These are phyloP conservation scores for Lantana camara DNA, from an alignment of 257 asterid genomes.

Conservation along the genomic window DNA sequence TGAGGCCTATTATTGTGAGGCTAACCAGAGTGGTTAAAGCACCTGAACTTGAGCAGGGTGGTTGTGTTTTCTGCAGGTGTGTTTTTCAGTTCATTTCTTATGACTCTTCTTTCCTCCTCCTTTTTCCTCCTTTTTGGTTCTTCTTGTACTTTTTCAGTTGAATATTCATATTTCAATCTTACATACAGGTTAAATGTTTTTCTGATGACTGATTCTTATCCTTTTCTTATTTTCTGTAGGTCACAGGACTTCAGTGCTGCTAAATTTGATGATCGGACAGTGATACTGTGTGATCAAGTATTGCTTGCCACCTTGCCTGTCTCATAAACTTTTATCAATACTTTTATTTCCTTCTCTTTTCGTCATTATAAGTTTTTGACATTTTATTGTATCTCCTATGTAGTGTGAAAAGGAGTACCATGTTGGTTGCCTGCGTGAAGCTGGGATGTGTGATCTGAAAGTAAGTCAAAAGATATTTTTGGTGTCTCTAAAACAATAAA, in stretches of 20 bases:
- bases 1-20: constrained; percentile 64
- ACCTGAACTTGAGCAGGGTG: constrained; percentile 87
- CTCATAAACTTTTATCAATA: not conserved
- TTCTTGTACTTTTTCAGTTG: constrained; percentile 11
- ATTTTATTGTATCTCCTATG: constrained; percentile 17
- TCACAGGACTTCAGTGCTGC: constrained; percentile 93
- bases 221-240: constrained; percentile 45
- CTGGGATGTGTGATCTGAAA: constrained; percentile 82
- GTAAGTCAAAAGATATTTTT: constrained; percentile 43
- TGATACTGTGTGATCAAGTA: constrained; percentile 96
- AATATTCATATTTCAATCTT: too few relatives aligned
- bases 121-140: not conserved
- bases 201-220: constrained; percentile 15
- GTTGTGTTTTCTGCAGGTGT: constrained; percentile 98
- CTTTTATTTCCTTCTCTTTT: not conserved
- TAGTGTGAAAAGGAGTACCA: constrained; percentile 99
- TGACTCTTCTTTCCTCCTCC: constrained; percentile 1
- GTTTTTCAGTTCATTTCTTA: constrained; percentile 20
- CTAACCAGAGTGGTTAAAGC: constrained; percentile 87
- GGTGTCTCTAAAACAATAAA: constrained; percentile 15
- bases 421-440: constrained; percentile 91
- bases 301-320: constrained; percentile 16
- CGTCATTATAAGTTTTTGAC: constrained; percentile 18
- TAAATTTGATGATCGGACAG: constrained; percentile 87
- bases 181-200: constrained; percentile 9